These are phyloP conservation scores for Salix exigua DNA, from an alignment of 345 rosid species.

Conservation along the genomic window DNA sequence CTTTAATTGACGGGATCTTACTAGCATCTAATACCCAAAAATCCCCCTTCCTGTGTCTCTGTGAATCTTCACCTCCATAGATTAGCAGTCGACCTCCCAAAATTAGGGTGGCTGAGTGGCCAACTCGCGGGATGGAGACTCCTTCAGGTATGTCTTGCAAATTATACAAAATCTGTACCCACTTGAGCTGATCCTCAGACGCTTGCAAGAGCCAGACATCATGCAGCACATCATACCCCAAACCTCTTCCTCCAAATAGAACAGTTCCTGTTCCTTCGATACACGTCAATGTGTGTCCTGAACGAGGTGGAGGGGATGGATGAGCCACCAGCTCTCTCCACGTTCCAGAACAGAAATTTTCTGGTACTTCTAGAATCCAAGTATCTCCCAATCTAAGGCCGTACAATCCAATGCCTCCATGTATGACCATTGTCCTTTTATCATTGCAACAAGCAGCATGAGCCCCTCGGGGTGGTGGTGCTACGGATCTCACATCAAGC, in stretches of 20 bases:
- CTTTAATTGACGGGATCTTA: conserved; percentile 37
- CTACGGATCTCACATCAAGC: conserved; percentile 46
- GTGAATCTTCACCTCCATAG: conserved; percentile 88
- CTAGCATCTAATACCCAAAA: conserved; percentile 74
- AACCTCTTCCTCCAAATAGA: conserved; percentile 90
- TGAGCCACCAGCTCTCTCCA: conserved; percentile 58
- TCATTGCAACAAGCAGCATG: conserved; percentile 82
- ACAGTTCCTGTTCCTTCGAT: conserved; percentile 48
- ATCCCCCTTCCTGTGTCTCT: conserved; percentile 75
- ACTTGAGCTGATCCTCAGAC: conserved; percentile 38
- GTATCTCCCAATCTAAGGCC: conserved; percentile 77
- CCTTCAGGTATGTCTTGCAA: conserved; percentile 48
- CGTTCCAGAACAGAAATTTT: conserved; percentile 48
- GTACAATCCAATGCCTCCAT: conserved; percentile 74
- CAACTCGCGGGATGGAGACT: conserved; percentile 74
- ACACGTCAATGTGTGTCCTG: conserved; percentile 86
- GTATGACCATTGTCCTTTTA: conserved; percentile 64
- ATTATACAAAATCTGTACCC: conserved; percentile 65
- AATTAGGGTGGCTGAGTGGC: conserved; percentile 78
- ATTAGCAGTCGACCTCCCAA: conserved; percentile 73
- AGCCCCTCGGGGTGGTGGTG: conserved; percentile 90
- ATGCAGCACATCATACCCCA: conserved; percentile 73
- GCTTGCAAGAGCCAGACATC: conserved; percentile 79
- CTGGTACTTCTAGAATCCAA: conserved; percentile 77
- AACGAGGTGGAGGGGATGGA: conserved; percentile 79